Evolutionary conservation across 805 yeast genomes (phyloP).

Genomic region (Candida insectalens): DNA sequence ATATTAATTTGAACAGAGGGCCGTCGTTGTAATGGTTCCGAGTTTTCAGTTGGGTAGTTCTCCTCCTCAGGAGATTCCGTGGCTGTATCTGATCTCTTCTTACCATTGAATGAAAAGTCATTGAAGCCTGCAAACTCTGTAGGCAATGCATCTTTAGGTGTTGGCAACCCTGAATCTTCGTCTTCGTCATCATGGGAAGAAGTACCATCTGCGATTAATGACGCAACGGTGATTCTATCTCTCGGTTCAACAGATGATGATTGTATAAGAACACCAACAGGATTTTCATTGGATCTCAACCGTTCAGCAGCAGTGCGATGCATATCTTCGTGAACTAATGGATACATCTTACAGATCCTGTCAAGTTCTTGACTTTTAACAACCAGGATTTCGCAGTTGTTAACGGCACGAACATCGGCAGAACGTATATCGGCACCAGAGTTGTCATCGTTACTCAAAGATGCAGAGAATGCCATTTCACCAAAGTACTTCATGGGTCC

Average conservation of each 20-base stretch:
- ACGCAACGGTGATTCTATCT: not conserved
- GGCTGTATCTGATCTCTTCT: too few relatives aligned
- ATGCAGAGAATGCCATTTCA: conserved; percentile 60
- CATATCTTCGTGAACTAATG: conserved; percentile 50
- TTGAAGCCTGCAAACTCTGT: not conserved
- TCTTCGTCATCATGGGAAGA: too few relatives aligned
- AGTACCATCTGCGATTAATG: not conserved
- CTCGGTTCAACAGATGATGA: not conserved
- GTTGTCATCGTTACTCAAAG: conserved; percentile 20
- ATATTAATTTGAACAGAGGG: not conserved
- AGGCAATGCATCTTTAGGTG: not conserved
- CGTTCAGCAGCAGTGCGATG: conserved; percentile 50
- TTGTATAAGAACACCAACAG: not conserved
- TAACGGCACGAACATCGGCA: conserved; percentile 56
- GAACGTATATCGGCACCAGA: conserved; percentile 30
- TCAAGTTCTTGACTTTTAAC: conserved; percentile 47
- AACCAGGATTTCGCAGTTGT: conserved; percentile 50
- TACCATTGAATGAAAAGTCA: not conserved
- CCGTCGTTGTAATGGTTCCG: not conserved
- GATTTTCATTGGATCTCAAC: conserved; percentile 20
- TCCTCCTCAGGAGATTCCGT: too few relatives aligned
- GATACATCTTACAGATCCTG: conserved; percentile 46
- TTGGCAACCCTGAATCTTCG: not conserved
- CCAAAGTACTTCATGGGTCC: conserved; percentile 64
- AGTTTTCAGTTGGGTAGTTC: not conserved